Evolutionary conservation across 2,329 filamentous ascomycete genomes (phyloP).

Genomic region (Pochonia chlamydosporia): DNA sequence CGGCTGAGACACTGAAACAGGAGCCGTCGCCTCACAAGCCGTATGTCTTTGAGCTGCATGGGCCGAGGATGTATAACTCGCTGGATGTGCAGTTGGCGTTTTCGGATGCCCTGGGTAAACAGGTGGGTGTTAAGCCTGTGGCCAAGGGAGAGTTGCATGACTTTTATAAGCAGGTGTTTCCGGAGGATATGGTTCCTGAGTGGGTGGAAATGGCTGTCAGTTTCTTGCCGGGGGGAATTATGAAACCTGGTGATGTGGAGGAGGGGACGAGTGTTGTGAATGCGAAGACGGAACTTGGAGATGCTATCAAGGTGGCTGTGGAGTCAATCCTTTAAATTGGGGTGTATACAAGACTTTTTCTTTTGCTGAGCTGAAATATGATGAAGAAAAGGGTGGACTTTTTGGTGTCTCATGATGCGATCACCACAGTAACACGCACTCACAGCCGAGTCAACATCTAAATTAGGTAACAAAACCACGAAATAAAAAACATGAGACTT

Average conservation of each 20-base stretch:
- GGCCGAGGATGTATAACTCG: conserved; percentile 21
- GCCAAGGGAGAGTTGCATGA: conserved; percentile 14
- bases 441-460: too few species aligned
- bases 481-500: too few species aligned
- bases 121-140: conserved; percentile 22
- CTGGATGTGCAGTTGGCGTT: conserved; percentile 23
- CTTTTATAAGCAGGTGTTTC: conserved; percentile 17
- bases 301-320: conserved; percentile 11
- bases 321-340: neutral
- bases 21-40: conserved; percentile 15
- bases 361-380: neutral
- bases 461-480: too few species aligned
- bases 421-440: too few species aligned
- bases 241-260: conserved; percentile 12
- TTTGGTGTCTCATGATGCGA: neutral
- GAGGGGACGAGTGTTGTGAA: conserved; percentile 13
- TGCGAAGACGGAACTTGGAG: conserved; percentile 15
- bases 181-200: conserved; percentile 15
- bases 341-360: too few species aligned
- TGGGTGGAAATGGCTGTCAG: conserved; percentile 26
- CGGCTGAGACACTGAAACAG: conserved; percentile 16
- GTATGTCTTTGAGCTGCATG: conserved; percentile 25
- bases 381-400: neutral
- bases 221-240: conserved; percentile 21
- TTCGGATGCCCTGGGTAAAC: conserved; percentile 17